Conservation (phyloP, 2,329 filamentous ascomycete species). For the Colletotrichum sidae region DNA sequence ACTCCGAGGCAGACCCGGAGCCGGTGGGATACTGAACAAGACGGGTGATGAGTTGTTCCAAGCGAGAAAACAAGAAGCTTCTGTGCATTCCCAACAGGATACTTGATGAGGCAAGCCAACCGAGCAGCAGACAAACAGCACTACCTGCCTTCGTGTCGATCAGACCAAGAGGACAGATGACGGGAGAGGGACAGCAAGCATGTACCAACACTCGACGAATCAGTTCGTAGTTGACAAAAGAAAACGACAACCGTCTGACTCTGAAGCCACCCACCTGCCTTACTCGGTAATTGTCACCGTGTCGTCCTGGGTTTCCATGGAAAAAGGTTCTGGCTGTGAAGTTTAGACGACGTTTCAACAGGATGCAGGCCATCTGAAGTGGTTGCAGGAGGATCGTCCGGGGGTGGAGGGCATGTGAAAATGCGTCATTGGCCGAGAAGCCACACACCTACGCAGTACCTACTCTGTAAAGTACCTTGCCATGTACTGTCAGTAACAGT, state of each 20-base stretch:
- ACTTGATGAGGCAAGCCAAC: conserved; percentile 29
- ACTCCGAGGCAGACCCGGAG: conserved; percentile 11
- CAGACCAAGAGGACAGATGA: conserved; percentile 21
- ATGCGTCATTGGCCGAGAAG: conserved; percentile 32
- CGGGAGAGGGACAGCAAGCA: conserved; percentile 9
- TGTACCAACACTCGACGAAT: conserved; percentile 9
- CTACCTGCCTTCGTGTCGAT: conserved; percentile 13
- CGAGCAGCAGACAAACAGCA: conserved; percentile 2
- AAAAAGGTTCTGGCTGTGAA: neutral
- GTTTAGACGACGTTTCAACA: conserved; percentile 31
- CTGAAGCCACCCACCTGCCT: neutral
- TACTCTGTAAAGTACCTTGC: too few species aligned
- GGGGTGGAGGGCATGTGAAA: conserved; percentile 32
- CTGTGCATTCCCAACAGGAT: neutral
- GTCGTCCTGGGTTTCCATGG: too few species aligned
- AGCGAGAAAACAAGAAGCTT: neutral
- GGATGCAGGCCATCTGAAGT: conserved; percentile 1
- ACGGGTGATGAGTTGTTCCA: conserved; percentile 15
- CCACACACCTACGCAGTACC: neutral
- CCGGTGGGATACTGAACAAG: neutral
- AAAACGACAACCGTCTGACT: conserved; percentile 26
- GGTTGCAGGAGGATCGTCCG: conserved; percentile 12
- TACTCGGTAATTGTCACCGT: too few species aligned
- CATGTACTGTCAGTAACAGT: too few species aligned
- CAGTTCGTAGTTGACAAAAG: conserved; percentile 26